Conservation (phyloP, 2,329 filamentous ascomycete genomes). For the Beauveria bassiana region DNA sequence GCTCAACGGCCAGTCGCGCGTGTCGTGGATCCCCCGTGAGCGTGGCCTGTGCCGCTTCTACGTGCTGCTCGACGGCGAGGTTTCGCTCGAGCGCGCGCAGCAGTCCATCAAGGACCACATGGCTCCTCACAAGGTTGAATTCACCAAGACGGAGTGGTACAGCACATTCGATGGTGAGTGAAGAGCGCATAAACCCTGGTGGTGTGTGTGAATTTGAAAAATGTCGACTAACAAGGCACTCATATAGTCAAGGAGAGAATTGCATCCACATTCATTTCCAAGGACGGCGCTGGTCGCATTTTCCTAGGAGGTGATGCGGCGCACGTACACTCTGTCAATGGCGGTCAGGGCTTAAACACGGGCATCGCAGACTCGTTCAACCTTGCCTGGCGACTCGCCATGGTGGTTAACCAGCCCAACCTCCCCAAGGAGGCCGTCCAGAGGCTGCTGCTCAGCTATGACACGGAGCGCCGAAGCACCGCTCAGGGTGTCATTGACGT, state of each 20-base stretch:
- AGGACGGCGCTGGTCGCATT: constrained; percentile 33
- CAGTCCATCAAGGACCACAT: constrained; percentile 36
- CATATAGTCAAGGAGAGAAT: constrained; percentile 31
- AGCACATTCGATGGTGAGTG: constrained; percentile 38
- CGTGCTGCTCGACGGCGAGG: constrained; percentile 37
- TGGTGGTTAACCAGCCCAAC: constrained; percentile 18
- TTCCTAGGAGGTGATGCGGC: constrained; percentile 50
- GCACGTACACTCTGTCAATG: constrained; percentile 48
- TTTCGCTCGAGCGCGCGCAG: constrained; percentile 31
- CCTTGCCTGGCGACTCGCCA: constrained; percentile 43
- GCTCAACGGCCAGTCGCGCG: constrained; percentile 35
- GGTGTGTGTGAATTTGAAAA: no score
- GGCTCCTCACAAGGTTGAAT: constrained; percentile 34
- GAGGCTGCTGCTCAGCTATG: constrained; percentile 34
- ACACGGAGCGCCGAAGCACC: constrained; percentile 34
- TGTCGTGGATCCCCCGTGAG: constrained; percentile 42
- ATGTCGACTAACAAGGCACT: not conserved
- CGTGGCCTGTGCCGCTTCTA: constrained; percentile 40
- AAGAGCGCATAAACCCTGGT: not conserved
- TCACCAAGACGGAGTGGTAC: constrained; percentile 39
- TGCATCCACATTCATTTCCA: constrained; percentile 31
- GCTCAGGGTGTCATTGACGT: constrained; percentile 39
- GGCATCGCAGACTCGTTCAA: constrained; percentile 49
- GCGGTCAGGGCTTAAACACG: constrained; percentile 52
- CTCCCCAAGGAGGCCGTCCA: constrained; percentile 17